phyloP scores from a whole-genome alignment of 345 rosid species.

The Syzygium oleosum region DNA sequence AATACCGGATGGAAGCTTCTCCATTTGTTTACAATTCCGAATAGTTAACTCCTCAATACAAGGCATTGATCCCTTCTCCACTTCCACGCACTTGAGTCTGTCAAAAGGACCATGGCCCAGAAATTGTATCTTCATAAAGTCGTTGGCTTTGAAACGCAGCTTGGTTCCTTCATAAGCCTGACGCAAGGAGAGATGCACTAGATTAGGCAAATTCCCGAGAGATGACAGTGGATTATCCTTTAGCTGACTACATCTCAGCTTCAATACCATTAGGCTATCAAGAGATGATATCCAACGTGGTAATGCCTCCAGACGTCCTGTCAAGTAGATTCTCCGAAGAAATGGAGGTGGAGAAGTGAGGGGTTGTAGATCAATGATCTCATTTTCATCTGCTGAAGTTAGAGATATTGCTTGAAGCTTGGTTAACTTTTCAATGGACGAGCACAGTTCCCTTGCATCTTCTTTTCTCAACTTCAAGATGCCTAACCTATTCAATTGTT shows the following conservation, averaged over 20 bases:
- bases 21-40: conserved; percentile 4
- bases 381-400: conserved; percentile 3
- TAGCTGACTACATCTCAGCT: conserved; percentile 9
- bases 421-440: conserved; percentile 9
- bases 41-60: conserved; percentile 13
- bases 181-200: conserved; percentile 15
- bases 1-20: conserved; percentile 12
- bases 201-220: conserved; percentile 21
- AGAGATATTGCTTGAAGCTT: conserved; percentile 24
- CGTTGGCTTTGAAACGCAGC: conserved; percentile 5
- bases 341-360: conserved; percentile 15
- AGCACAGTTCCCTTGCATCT: conserved; percentile 24
- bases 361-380: conserved; percentile 19
- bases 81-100: neutral
- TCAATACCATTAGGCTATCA: conserved; percentile 8
- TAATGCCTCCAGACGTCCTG: conserved; percentile 13
- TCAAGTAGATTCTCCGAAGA: conserved; percentile 16
- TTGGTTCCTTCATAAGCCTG: conserved; percentile 10
- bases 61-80: conserved; percentile 23
- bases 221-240: conserved; percentile 10
- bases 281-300: conserved; percentile 21
- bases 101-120: conserved; percentile 17
- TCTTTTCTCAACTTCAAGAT: conserved; percentile 22
- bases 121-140: conserved; percentile 12
- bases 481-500: conserved; percentile 26